These are phyloP conservation scores for Salicornia ramosissima DNA, from an alignment of 148 eudicot genomes.

Conservation along the genomic window DNA sequence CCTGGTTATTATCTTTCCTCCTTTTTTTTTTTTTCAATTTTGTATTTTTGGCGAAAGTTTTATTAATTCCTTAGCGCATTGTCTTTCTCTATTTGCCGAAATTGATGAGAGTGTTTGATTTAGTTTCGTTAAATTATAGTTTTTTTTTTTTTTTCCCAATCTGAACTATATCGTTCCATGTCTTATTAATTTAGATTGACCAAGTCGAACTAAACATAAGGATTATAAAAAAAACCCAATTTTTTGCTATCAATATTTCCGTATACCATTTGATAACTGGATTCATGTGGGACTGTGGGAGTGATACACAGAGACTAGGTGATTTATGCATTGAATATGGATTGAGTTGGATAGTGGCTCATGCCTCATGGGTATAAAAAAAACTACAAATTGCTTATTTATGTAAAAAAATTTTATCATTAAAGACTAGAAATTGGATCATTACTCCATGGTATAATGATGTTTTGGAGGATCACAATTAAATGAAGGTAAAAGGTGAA, in stretches of 20 bases:
- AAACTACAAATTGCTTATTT: too few species aligned
- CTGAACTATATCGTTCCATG: too few species aligned
- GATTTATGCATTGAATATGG: background rate
- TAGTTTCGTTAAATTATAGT: background rate
- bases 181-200: too few species aligned
- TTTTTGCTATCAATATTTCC: background rate
- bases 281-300: background rate
- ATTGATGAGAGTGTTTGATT: background rate
- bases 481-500: background rate
- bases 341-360: background rate
- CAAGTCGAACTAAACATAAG: background rate
- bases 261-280: background rate
- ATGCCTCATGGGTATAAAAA: too few species aligned
- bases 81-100: background rate
- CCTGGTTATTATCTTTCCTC: conserved; percentile 36
- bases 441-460: background rate
- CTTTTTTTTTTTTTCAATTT: background rate
- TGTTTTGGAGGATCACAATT: background rate
- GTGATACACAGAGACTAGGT: background rate
- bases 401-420: too few species aligned
- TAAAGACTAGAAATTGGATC: background rate
- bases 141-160: too few species aligned
- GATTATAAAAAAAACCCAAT: background rate
- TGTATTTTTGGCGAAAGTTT: background rate
- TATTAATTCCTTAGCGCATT: background rate